phyloP scores from a whole-genome alignment of 2,329 filamentous ascomycete genomes.

The Fusarium sp. region DNA sequence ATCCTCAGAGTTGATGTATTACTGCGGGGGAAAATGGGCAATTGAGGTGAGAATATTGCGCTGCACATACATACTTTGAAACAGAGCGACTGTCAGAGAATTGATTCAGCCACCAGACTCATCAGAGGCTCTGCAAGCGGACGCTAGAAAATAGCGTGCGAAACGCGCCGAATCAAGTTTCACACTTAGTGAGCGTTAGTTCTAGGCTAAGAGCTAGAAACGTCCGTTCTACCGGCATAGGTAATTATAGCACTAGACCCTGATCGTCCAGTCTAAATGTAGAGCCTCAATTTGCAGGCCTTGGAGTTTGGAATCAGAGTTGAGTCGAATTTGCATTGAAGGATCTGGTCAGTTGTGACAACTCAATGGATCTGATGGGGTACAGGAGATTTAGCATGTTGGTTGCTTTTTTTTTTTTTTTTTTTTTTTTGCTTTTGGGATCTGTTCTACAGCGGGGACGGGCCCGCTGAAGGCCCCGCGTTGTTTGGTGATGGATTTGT shows the following conservation, averaged over 20 bases:
- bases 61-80: not conserved
- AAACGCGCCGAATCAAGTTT: conserved; percentile 14
- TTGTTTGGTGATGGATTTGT: not conserved
- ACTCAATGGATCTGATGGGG: not conserved
- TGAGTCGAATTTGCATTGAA: not conserved
- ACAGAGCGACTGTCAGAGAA: not conserved
- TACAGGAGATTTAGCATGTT: not conserved
- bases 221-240: not conserved
- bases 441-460: not conserved
- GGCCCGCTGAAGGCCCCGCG: not conserved
- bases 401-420: not conserved
- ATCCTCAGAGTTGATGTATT: not conserved
- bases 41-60: not conserved
- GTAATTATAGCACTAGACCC: not conserved
- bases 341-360: conserved; percentile 3
- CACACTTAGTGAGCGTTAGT: not conserved
- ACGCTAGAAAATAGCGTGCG: conserved; percentile 4
- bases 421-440: conserved; percentile 1
- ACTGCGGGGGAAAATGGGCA: too few relatives aligned
- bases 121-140: not conserved
- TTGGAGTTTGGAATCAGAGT: not conserved
- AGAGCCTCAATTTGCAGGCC: not conserved
- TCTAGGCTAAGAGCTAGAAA: not conserved
- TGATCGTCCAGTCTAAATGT: conserved; percentile 2
- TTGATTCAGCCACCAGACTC: not conserved